Percentiles rank a stretch among this genome's conserved stretches.
phyloP scores from a whole-genome alignment of 2,329 filamentous ascomycete genomes.

The Ramularia endophylla region DNA sequence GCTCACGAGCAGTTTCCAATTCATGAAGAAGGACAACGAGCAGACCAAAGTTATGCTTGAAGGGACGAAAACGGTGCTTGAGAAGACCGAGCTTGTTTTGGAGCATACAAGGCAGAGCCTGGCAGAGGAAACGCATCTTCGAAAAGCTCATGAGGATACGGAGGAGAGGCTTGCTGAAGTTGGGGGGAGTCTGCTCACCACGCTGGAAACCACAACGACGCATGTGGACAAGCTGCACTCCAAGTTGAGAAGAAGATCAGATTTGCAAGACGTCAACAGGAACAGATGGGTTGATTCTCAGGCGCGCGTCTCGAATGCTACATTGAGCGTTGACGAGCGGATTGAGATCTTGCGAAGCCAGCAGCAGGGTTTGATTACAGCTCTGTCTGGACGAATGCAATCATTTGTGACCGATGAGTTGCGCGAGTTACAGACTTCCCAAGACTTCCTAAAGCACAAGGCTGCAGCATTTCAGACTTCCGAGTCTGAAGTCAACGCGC shows the following conservation, averaged over 20 bases:
- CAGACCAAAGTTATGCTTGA: conserved; percentile 65
- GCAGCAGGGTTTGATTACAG: conserved; percentile 64
- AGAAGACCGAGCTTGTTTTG: conserved; percentile 82
- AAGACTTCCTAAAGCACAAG: conserved; percentile 64
- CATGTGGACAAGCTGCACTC: conserved; percentile 78
- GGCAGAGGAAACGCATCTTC: conserved; percentile 70
- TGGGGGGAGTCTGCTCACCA: conserved; percentile 70
- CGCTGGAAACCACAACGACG: conserved; percentile 67
- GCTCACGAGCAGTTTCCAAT: conserved; percentile 80
- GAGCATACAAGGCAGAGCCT: conserved; percentile 69
- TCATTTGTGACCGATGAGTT: conserved; percentile 71
- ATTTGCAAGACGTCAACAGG: conserved; percentile 74
- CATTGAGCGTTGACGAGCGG: conserved; percentile 67
- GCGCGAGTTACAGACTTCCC: conserved; percentile 62
- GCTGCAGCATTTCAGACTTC: conserved; percentile 61
- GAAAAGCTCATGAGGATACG: conserved; percentile 79
- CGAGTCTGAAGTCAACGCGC: conserved; percentile 60
- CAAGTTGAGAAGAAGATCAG: conserved; percentile 79
- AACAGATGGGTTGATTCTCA: conserved; percentile 73
- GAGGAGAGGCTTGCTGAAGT: conserved; percentile 70
- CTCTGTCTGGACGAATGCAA: conserved; percentile 66
- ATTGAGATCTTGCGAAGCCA: conserved; percentile 66
- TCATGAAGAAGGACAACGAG: conserved; percentile 85
- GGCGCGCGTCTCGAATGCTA: conserved; percentile 68
- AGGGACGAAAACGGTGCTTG: conserved; percentile 72